Conservation (phyloP, 371 early-diverging fungal genomes). For the Haplosporangium sp. region DNA sequence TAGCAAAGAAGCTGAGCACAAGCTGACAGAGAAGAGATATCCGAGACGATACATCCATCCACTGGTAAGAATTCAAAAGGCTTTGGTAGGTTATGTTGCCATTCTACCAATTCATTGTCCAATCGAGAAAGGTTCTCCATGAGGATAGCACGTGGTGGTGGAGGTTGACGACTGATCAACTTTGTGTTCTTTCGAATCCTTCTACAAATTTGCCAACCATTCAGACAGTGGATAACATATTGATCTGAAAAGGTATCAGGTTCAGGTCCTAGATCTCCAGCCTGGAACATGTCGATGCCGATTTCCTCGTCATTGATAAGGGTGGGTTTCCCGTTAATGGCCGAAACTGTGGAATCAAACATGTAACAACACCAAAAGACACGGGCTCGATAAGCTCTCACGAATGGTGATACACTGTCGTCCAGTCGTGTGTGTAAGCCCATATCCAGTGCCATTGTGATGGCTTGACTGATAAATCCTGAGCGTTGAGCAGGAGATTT, state of each 20-base stretch:
- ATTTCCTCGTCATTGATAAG: slow-evolving; percentile 54
- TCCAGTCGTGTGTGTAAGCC: slow-evolving; percentile 37
- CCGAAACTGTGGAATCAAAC: slow-evolving; percentile 49
- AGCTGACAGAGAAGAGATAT: slow-evolving; percentile 19
- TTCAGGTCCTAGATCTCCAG: slow-evolving; percentile 47
- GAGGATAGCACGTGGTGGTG: slow-evolving; percentile 23
- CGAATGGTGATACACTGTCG: slow-evolving; percentile 16
- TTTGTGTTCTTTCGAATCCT: slow-evolving; percentile 53
- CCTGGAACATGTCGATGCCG: slow-evolving; percentile 29
- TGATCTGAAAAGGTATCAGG: slow-evolving; percentile 43
- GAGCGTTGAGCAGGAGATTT: slow-evolving; percentile 52
- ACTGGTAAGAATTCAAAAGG: slow-evolving; percentile 36
- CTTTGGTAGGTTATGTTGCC: slow-evolving; percentile 40
- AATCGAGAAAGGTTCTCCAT: slow-evolving; percentile 32
- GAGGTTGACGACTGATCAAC: slow-evolving; percentile 23
- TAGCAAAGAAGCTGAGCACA: slow-evolving; percentile 46
- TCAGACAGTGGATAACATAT: slow-evolving; percentile 40
- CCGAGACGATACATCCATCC: slow-evolving; percentile 35
- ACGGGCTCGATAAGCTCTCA: slow-evolving; percentile 40
- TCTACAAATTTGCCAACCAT: slow-evolving; percentile 49
- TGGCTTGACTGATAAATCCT: slow-evolving; percentile 50
- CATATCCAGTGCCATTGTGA: slow-evolving; percentile 54
- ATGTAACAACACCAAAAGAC: slow-evolving; percentile 50
- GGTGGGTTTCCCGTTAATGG: slow-evolving; percentile 42
- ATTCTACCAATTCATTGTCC: slow-evolving; percentile 48